Percentiles rank a stretch among this genome's conserved stretches.
These are phyloP conservation scores for Candida ponderosae DNA, from an alignment of 805 yeast species.

Conservation along the genomic window DNA sequence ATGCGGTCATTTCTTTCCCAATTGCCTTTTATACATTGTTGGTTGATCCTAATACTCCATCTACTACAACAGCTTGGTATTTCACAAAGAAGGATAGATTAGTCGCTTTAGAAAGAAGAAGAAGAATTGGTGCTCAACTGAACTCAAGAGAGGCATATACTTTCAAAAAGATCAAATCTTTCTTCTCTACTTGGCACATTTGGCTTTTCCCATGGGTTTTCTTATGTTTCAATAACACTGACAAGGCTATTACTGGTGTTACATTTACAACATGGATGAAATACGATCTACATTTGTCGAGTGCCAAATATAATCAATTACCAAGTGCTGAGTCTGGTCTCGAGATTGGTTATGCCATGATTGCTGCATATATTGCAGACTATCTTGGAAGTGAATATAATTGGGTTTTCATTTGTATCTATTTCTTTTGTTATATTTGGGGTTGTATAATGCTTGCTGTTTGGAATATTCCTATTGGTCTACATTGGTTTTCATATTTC, in stretches of 20 bases:
- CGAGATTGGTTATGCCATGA: slow-evolving; percentile 26
- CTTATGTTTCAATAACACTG: slow-evolving; percentile 1
- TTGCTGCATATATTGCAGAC: slow-evolving; percentile 27
- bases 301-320: slow-evolving; percentile 26
- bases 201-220: slow-evolving; percentile 28
- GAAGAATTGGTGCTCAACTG: slow-evolving; percentile 29
- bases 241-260: slow-evolving; percentile 27
- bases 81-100: slow-evolving; percentile 30
- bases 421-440: slow-evolving; percentile 30
- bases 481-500: slow-evolving; percentile 40
- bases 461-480: slow-evolving; percentile 40
- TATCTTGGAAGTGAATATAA: slow-evolving; percentile 25
- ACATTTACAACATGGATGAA: slow-evolving; percentile 37
- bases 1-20: slow-evolving; percentile 34
- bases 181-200: slow-evolving; percentile 38
- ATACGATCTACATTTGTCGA: slow-evolving; percentile 22
- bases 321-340: slow-evolving; percentile 28
- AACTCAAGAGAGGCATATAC: slow-evolving; percentile 31
- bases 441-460: slow-evolving; percentile 35
- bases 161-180: slow-evolving; percentile 26
- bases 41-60: slow-evolving; percentile 39
- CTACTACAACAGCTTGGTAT: slow-evolving; percentile 30
- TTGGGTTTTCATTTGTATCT: slow-evolving; percentile 26
- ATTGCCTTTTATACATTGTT: slow-evolving; percentile 34
- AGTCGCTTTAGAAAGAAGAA: slow-evolving; percentile 36